A percentile compares a stretch with the other conserved stretches of the same genome.
Conservation (phyloP, 1,139 yeast species). For the Debaryomycetaceae sp. region DNA sequence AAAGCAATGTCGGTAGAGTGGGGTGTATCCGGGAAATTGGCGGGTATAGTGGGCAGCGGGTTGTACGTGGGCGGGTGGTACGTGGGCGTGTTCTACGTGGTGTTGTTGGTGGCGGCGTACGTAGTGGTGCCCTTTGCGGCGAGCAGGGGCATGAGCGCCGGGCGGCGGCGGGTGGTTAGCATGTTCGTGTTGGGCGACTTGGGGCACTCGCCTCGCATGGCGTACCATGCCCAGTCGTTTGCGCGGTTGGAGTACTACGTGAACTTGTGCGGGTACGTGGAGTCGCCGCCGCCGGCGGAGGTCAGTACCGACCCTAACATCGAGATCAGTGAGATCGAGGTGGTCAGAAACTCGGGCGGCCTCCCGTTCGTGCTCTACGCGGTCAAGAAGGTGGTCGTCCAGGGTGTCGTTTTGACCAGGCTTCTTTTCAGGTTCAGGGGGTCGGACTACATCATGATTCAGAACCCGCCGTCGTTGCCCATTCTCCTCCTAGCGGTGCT, state of each 20-base stretch:
- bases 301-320: constrained; percentile 50
- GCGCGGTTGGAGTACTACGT: constrained; percentile 70
- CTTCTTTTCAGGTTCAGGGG: constrained; percentile 57
- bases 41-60: too few species aligned
- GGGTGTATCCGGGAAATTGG: too few species aligned
- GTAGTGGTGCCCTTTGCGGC: constrained; percentile 29
- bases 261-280: constrained; percentile 81
- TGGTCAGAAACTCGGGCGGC: constrained; percentile 36
- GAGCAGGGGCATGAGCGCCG: constrained; percentile 14
- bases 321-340: constrained; percentile 49
- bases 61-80: too few species aligned
- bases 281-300: constrained; percentile 50
- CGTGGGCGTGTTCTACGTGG: constrained; percentile 30
- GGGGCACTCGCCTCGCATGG: constrained; percentile 95
- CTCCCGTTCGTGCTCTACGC: constrained; percentile 63
- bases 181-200: constrained; percentile 89
- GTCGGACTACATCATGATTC: constrained; percentile 68
- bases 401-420: constrained; percentile 43
- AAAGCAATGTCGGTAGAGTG: too few species aligned
- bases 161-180: constrained; percentile 51
- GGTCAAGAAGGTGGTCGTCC: constrained; percentile 53
- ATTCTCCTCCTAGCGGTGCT: constrained; percentile 61
- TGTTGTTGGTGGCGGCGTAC: constrained; percentile 36
- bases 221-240: constrained; percentile 83
- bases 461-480: constrained; percentile 95